phyloP scores from a whole-genome alignment of 129 eudicot species.

The Erigeron canadensis region DNA sequence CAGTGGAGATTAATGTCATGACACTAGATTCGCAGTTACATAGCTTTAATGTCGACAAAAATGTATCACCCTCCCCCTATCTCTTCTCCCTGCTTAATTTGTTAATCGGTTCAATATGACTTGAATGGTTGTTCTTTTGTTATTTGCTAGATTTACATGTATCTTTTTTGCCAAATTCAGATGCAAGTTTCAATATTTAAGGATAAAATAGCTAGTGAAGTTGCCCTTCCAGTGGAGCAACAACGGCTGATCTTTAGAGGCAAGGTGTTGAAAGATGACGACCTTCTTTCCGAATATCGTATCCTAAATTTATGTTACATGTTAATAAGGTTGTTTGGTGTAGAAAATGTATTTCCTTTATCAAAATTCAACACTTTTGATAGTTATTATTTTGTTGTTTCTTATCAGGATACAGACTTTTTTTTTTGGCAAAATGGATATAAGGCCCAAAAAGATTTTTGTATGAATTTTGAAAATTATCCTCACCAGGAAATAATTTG shows the following conservation, averaged over 20 bases:
- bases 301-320: slow-evolving; percentile 41
- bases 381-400: too few species aligned
- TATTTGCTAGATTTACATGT: neutral
- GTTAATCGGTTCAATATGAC: neutral
- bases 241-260: slow-evolving; percentile 93
- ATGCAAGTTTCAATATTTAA: slow-evolving; percentile 70
- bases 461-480: too few species aligned
- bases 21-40: slow-evolving; percentile 81
- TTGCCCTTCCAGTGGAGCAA: slow-evolving; percentile 88
- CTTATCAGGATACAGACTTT: neutral
- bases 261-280: slow-evolving; percentile 90
- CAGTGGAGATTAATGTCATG: slow-evolving; percentile 83
- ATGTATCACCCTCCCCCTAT: slow-evolving; percentile 39
- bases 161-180: slow-evolving; percentile 38
- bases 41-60: slow-evolving; percentile 62
- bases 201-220: slow-evolving; percentile 73
- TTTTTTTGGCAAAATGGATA: neutral
- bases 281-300: slow-evolving; percentile 85
- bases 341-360: too few species aligned
- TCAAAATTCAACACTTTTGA: too few species aligned
- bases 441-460: too few species aligned
- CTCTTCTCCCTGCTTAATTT: neutral
- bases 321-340: too few species aligned
- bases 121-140: neutral
- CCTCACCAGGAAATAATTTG: too few species aligned